phyloP scores from a whole-genome alignment of 2,329 filamentous ascomycete genomes.

The Fusarium sp. region DNA sequence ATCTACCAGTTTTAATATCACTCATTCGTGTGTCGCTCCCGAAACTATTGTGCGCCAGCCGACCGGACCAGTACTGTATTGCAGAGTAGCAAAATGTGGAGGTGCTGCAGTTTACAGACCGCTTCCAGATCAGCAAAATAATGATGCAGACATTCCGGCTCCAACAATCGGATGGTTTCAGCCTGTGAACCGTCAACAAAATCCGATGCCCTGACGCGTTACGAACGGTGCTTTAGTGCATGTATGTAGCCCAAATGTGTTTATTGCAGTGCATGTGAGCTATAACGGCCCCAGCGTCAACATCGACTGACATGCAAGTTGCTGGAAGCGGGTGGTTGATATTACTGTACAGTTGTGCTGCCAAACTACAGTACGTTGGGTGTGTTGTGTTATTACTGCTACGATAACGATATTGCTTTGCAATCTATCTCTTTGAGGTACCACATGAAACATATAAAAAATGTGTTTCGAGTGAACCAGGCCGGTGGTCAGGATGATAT shows the following conservation, averaged over 20 bases:
- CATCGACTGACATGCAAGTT: constrained; percentile 34
- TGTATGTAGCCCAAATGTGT: constrained; percentile 35
- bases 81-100: constrained; percentile 27
- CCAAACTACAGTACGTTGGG: constrained; percentile 1
- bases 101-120: constrained; percentile 36
- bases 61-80: constrained; percentile 17
- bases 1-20: constrained; percentile 26
- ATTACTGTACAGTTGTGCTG: neutral
- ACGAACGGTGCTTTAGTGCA: constrained; percentile 38
- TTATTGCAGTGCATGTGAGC: constrained; percentile 9
- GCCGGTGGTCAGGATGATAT: neutral
- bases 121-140: constrained; percentile 42
- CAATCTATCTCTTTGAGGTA: neutral
- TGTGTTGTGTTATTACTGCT: constrained; percentile 9
- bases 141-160: constrained; percentile 35
- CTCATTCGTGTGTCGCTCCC: constrained; percentile 19
- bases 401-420: neutral
- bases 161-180: constrained; percentile 38
- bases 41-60: constrained; percentile 19
- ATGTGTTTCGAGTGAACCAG: neutral
- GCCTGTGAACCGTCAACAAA: constrained; percentile 41
- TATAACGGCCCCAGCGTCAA: constrained; percentile 32
- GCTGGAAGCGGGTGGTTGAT: constrained; percentile 34
- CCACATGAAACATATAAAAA: neutral
- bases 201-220: constrained; percentile 39